These are phyloP conservation scores for Zymoseptoria brevis DNA, from an alignment of 2,329 filamentous ascomycete genomes.

Conservation along the genomic window DNA sequence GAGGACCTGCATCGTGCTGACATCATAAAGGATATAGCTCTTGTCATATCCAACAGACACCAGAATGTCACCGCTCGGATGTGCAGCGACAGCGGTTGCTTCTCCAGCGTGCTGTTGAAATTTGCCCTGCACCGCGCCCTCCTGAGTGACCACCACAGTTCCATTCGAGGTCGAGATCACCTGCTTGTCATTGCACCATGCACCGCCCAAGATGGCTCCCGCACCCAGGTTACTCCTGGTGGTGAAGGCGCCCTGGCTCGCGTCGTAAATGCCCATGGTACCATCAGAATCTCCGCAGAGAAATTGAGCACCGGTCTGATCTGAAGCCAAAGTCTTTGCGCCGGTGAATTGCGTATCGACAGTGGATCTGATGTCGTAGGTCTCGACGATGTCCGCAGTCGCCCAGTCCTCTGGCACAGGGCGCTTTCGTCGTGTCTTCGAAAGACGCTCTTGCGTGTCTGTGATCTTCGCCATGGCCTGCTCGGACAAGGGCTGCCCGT, in stretches of 20 bases:
- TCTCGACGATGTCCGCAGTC: conserved; percentile 60
- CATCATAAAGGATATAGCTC: conserved; percentile 83
- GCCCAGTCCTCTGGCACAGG: conserved; percentile 79
- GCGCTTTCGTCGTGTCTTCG: conserved; percentile 82
- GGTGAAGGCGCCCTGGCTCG: conserved; percentile 67
- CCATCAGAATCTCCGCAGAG: conserved; percentile 70
- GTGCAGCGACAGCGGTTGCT: conserved; percentile 67
- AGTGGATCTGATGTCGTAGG: conserved; percentile 47
- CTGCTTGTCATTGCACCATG: conserved; percentile 61
- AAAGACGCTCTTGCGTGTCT: conserved; percentile 72
- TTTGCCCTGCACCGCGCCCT: conserved; percentile 58
- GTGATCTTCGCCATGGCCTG: conserved; percentile 66
- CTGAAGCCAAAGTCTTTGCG: conserved; percentile 49
- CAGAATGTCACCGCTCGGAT: conserved; percentile 74
- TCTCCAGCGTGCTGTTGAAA: conserved; percentile 78
- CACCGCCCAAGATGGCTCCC: conserved; percentile 58
- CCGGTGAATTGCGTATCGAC: conserved; percentile 55
- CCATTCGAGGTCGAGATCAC: conserved; percentile 69
- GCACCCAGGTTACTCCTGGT: conserved; percentile 56
- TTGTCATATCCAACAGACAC: conserved; percentile 88
- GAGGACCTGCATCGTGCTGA: conserved; percentile 58
- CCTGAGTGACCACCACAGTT: conserved; percentile 69
- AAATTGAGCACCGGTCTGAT: conserved; percentile 56
- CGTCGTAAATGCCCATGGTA: conserved; percentile 67
- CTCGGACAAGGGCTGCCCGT: conserved; percentile 67